Base-by-base conservation (phyloP, 208 protist species). In the Acanthamoeba healyi region DNA sequence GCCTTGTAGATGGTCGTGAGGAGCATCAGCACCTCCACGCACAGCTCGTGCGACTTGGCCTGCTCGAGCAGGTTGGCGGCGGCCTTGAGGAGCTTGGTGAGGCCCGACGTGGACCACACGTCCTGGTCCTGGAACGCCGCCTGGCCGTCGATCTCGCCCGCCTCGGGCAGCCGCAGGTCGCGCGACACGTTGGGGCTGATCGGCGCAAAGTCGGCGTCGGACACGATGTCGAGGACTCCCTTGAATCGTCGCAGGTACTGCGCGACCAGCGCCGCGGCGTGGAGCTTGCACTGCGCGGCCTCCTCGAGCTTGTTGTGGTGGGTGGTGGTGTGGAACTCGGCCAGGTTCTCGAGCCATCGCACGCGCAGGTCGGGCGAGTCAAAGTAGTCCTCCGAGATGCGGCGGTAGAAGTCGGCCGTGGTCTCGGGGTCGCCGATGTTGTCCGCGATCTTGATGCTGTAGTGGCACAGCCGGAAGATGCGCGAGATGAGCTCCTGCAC, bases 311-410 rank as follows among this genome's bases (percentile, higher is more conserved):
- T 89, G 54, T 56, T 65, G 44, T 89, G 81, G 51, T 65, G n/a
- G n/a, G n/a, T n/a, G n/a, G n/a, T 58, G 81, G 51, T 65, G 29
- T 97, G 95, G n/a, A 94, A 70, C 40, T 72, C 58, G 6, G 94
- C n/a, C 19, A 97, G 36, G 44, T 84, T 54, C 24, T 96, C 61
- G 0, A 97, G 54, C 96, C 96, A 97, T 12, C 94, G 92, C 2
- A 94, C 44, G 24, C 94, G 54, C 26, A 97, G 87, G 46, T 96
- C 95, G 26, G 96, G 96, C 24, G 96, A 91, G 79, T 96, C 87
- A 15, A 82, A 91, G 34, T 97, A 97, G 51, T 94, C 92, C n/a
- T 65, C n/a, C 36, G 96, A 95, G 77, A 97, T 97, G 38, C 93
- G 34, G 24, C 36, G 51, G 42, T 94, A 97, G 0, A 97, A 54